These are phyloP conservation scores for Fragilariopsis cylindrus DNA, from an alignment of 108 stramenopile genomes.

Conservation along the genomic window DNA sequence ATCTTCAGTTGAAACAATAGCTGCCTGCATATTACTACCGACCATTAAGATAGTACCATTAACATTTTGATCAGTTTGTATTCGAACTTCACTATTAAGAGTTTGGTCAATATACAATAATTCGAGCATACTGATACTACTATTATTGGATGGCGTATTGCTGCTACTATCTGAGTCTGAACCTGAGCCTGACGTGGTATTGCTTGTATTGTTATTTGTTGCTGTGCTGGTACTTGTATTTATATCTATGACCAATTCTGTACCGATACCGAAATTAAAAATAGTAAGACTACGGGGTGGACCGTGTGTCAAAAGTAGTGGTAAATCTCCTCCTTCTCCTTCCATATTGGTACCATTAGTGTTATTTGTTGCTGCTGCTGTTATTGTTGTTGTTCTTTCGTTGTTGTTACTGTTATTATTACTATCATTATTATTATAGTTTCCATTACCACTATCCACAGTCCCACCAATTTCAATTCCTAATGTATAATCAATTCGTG, in stretches of 20 bases:
- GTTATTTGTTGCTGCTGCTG: background rate
- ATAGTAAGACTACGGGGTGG: background rate
- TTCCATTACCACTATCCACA: background rate
- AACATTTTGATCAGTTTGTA: slow-evolving; percentile 3
- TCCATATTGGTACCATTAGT: background rate
- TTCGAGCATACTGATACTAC: too few relatives aligned
- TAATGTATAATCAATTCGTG: slow-evolving; percentile 2
- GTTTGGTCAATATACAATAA: background rate
- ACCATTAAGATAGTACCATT: background rate
- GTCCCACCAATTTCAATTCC: slow-evolving; percentile 6
- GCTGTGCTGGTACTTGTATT: background rate
- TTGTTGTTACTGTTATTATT: background rate
- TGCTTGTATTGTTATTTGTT: background rate
- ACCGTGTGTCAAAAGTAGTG: background rate
- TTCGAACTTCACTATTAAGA: background rate
- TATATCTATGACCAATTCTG: background rate
- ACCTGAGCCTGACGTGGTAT: background rate
- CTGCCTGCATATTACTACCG: background rate
- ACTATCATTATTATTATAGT: background rate
- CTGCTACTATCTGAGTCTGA: background rate
- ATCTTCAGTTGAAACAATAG: background rate
- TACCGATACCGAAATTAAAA: background rate
- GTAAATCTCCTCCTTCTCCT: background rate
- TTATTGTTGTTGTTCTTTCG: background rate
- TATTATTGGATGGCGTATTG: background rate